These are phyloP conservation scores for Osmanthus fragrans DNA, from an alignment of 257 asterid genomes.

Conservation along the genomic window DNA sequence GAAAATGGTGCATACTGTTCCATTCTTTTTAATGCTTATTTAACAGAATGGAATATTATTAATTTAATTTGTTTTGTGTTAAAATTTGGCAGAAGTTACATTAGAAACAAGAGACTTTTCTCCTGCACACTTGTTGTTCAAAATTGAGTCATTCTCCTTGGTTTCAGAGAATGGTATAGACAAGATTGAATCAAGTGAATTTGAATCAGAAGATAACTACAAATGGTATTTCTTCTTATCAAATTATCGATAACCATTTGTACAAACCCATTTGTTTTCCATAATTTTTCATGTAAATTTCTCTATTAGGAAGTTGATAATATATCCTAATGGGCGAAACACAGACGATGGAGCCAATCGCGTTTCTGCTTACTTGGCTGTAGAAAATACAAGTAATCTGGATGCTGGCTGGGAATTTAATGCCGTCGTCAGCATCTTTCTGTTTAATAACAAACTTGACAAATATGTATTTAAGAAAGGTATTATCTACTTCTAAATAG, in stretches of 20 bases:
- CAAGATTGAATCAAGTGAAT: slow-evolving; percentile 4
- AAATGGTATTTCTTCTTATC: background rate
- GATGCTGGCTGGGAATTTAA: slow-evolving; percentile 13
- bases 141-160: slow-evolving; percentile 11
- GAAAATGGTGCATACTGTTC: too few species aligned
- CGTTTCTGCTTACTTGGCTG: slow-evolving; percentile 20
- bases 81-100: background rate
- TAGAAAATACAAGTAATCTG: background rate
- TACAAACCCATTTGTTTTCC: background rate
- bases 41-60: background rate
- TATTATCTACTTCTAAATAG: background rate
- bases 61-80: background rate
- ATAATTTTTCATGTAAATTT: background rate
- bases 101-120: slow-evolving; percentile 3
- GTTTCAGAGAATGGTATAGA: slow-evolving; percentile 2
- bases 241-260: background rate
- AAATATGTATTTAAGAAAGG: slow-evolving; percentile 20
- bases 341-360: background rate
- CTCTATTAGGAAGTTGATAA: slow-evolving; percentile 16
- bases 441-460: background rate
- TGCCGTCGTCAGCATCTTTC: slow-evolving; percentile 17
- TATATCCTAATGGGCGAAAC: slow-evolving; percentile 16
- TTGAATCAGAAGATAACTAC: background rate
- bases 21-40: too few species aligned
- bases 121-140: slow-evolving; percentile 12